These are phyloP conservation scores for Linnemannia zychae DNA, from an alignment of 192 early-diverging fungal genomes.

Conservation along the genomic window DNA sequence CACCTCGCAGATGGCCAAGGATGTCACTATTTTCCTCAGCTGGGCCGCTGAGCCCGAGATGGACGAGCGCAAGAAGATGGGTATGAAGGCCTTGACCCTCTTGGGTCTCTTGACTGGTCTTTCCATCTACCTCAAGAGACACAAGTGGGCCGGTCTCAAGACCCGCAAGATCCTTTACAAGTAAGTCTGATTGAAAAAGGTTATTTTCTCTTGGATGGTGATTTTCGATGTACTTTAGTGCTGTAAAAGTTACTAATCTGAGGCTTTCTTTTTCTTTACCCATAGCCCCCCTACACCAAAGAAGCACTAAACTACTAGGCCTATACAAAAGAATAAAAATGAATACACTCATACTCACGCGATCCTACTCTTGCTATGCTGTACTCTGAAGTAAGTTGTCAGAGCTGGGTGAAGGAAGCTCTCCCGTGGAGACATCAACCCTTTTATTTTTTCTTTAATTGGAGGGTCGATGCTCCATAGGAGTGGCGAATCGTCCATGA, in stretches of 20 bases:
- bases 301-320: constrained; percentile 36
- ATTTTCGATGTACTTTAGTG: no score
- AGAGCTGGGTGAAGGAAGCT: no score
- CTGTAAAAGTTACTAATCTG: not conserved
- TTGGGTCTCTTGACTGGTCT: constrained; percentile 78
- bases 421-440: no score
- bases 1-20: constrained; percentile 96
- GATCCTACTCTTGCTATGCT: no score
- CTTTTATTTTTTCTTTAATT: no score
- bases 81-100: constrained; percentile 87
- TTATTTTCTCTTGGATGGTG: no score
- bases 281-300: constrained; percentile 48
- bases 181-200: no score
- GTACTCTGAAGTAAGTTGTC: no score
- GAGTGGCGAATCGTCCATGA: no score
- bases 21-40: constrained; percentile 92
- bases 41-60: constrained; percentile 98
- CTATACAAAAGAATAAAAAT: not conserved
- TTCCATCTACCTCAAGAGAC: constrained; percentile 91
- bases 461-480: no score
- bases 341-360: not conserved
- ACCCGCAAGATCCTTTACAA: constrained; percentile 91
- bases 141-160: constrained; percentile 95
- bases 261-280: no score
- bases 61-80: constrained; percentile 97